Evolutionary conservation across 73 alveolate genomes (phyloP), one percentile per base, ranked within the genome.

Genomic region (Paramecium biaurelia): DNA sequence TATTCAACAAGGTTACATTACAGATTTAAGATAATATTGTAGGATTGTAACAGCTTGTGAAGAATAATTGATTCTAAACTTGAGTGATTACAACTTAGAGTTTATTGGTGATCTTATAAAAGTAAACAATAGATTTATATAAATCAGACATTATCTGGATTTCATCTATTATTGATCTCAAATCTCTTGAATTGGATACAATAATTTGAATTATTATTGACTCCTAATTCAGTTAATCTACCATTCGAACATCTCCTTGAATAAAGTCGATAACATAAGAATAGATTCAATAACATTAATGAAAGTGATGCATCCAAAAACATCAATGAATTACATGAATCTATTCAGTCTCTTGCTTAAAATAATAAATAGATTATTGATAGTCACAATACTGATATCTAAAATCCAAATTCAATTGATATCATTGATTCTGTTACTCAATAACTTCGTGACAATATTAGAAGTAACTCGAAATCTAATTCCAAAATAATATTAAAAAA

Each of bases 21-120:
- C 87, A 23, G 87, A 74, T 32, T 41, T 74, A 37, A 74, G 87
- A 74, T 74, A 74, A 74, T 74, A 74, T 35, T 74, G 87, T 37
- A 74, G 59, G 68, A 41, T 74, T 18, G 87, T 74, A 1, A 74
- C 87, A 12, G 59, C 45, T 41, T 74, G 87, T 41, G 87, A 74
- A 41, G 87, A 74, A 41, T 38, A 74, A 74, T 41, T 74, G n/a
- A 74, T 74, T 37, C 59, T 74, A 1, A 41, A 41, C 10, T 37
- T 74, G n/a, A 41, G 57, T 34, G 87, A 74, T 74, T 34, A 34
- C 5, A 20, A 37, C 37, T 74, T 74, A 37, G 57, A 74, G 35
- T 74, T 74, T 41, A 74, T 74, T 37, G 87, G 87, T 1, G 87
- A 74, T 10, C 32, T 74, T 9, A 20, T 74, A 74, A 74, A 74